These are phyloP conservation scores for Cyberlindnera maritima DNA, from an alignment of 805 yeast species.

Conservation along the genomic window DNA sequence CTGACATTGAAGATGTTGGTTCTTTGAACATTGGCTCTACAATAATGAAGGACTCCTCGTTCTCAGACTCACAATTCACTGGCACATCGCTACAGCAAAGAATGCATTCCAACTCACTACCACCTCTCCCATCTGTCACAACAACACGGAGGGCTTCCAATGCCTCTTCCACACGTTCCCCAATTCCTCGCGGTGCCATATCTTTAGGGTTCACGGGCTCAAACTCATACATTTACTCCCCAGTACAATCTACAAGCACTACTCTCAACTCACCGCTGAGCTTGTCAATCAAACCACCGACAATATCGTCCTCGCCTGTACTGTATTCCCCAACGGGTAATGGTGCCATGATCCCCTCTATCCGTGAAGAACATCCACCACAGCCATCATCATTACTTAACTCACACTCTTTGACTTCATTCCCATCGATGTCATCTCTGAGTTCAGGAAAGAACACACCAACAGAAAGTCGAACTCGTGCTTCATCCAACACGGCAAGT, in stretches of 20 bases:
- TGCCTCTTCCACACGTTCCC: conserved; percentile 27
- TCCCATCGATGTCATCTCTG: conserved; percentile 26
- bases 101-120: conserved; percentile 28
- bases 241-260: conserved; percentile 9
- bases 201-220: conserved; percentile 25
- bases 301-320: conserved; percentile 24
- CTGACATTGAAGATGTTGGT: conserved; percentile 5
- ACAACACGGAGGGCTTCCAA: conserved; percentile 29
- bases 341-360: conserved; percentile 14
- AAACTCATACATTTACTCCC: conserved; percentile 26
- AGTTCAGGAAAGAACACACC: conserved; percentile 18
- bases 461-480: conserved; percentile 10
- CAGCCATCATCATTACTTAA: conserved; percentile 1
- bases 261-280: conserved; percentile 7
- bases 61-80: background rate
- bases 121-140: conserved; percentile 34
- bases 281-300: conserved; percentile 22
- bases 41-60: conserved; percentile 1
- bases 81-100: conserved; percentile 8
- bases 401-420: conserved; percentile 18
- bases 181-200: conserved; percentile 25
- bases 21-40: conserved; percentile 3
- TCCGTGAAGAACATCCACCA: conserved; percentile 17
- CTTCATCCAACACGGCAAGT: conserved; percentile 8
- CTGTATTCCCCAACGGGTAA: conserved; percentile 24